A percentile compares a stretch with the other conserved stretches of the same genome.
Conservation (phyloP, 176 grass and related monocot genomes). For the Ampelocalamus luodianensis region DNA sequence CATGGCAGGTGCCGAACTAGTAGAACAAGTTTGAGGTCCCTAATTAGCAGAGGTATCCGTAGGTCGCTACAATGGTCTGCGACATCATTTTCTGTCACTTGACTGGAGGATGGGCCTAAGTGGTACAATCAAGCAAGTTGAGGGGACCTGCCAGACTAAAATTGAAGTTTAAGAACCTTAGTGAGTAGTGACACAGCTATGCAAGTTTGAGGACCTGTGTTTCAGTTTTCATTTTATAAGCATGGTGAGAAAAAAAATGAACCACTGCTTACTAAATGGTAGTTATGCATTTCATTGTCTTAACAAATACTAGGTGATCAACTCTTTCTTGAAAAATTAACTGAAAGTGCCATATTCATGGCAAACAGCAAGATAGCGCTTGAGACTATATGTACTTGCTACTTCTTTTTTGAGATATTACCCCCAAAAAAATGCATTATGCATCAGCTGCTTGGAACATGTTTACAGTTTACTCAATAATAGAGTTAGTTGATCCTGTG, state of each 20-base stretch:
- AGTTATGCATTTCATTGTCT: conserved; percentile 5
- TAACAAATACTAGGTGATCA: neutral
- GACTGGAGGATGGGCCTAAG: conserved; percentile 12
- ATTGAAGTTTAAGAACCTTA: conserved; percentile 10
- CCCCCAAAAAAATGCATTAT: neutral
- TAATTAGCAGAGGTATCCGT: neutral
- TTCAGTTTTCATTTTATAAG: conserved; percentile 1
- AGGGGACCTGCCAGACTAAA: conserved; percentile 5
- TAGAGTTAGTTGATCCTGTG: neutral
- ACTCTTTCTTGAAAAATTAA: conserved; percentile 6
- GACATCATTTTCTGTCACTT: neutral
- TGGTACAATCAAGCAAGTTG: conserved; percentile 19
- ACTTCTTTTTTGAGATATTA: neutral
- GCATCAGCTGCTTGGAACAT: conserved; percentile 18
- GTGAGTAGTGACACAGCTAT: neutral
- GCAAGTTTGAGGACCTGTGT: conserved; percentile 18
- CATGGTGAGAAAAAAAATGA: neutral
- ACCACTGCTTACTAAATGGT: neutral
- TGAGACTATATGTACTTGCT: neutral
- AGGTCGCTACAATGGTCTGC: neutral
- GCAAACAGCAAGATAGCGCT: neutral
- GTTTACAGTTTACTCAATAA: neutral
- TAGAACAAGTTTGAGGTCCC: neutral
- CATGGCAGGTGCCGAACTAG: conserved; percentile 12
- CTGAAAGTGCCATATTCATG: neutral